Evolutionary conservation across 1,284 basidiomycete genomes (phyloP), one percentile per base, ranked within the genome.

Genomic region (Tylopilus orsonianus): DNA sequence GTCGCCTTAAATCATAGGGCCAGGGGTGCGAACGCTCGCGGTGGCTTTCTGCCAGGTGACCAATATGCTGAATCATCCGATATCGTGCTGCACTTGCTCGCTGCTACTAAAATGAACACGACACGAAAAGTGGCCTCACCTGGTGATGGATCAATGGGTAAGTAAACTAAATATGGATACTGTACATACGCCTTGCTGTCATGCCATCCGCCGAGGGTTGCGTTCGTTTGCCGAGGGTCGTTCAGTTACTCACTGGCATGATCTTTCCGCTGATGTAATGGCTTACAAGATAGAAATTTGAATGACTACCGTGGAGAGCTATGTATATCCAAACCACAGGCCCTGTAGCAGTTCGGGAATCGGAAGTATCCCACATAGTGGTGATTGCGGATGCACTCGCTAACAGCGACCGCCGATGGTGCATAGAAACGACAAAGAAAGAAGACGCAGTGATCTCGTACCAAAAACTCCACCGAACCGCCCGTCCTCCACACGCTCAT

Each of bases 1-100:
- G 27, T 32, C 18, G n/a, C 18, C 29, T 32, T 48, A 6, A 29
- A 16, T 12, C 14, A 30, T 41, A 27, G 32, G n/a, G 4, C 22
- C 14, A 33, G 33, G 27, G 40, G 23, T 44, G 42, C 24, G 46
- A 59, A 59, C 32, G 18, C 36, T 60, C 56, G 47, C 56, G 56
- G 56, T 0, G 43, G 34, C 7, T 58, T 48, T 58, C 19, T 37
- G 12, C 53, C n/a, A n/a, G 32, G 54, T 36, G 44, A 33, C 30
- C 7, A 9, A 24, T 8, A n/a, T 35, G 43, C 34, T 37, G 22
- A 41, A 50, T 34, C n/a, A n/a, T 22, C 32, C 24, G 18, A 22
- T 10, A 26, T 26, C 26, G 10, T 27, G n/a, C n/a, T n/a, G n/a
- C n/a, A n/a, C n/a, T n/a, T n/a, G 24, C 22, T 10, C 9, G 35